Base-by-base conservation (phyloP, 805 yeast genomes). In the Candida hungchunana region DNA sequence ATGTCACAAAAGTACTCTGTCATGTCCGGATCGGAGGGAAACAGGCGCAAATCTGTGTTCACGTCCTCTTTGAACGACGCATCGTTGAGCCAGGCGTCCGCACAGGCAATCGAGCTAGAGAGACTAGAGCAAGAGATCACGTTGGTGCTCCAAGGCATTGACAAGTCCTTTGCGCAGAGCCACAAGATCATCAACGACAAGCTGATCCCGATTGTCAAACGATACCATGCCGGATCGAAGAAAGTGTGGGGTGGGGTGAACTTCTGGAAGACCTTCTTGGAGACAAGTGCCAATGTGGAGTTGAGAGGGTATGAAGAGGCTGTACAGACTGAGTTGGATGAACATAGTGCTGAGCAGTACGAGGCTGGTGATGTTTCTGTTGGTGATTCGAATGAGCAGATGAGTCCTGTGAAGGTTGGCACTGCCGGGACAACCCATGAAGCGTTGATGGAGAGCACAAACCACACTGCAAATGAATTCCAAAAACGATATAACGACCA, bases 211-310 rank as follows among this genome's bases (percentile, higher is more conserved):
- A 66, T 75, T 10, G 70, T 87, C 16, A 71, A 75, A 43, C 64
- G 67, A 29, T 85, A 83, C 51, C 74, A 81, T 14, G 50, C 54
- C 11, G 72, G 73, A 26, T 75, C 86, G 11, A 71, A 67, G 27
- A 66, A 72, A 21, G 75, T 84, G 4, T 78, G 87, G 81, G 61
- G 67, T 20, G 79, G 79, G 37, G 78, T 76, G 6, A 71, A 73
- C 37, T 84, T 85, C 59, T 79, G 94, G 81, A 84, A 84, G 52
- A 71, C 72, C 21, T 81, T 87, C 59, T 74, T 86, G 48, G 95
- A 87, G 52, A 73, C 77, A 31, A 73, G 85, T 19, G 88, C 87
- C 2, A 73, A 77, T 50, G 82, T 81, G 17, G 75, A 77, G 43
- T 58, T 82, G 23, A 58, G 71, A 22, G 71, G 77, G 19, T 70